Evolutionary conservation across 257 asterid genomes (phyloP).

Genomic region (Solanum clarkiae): DNA sequence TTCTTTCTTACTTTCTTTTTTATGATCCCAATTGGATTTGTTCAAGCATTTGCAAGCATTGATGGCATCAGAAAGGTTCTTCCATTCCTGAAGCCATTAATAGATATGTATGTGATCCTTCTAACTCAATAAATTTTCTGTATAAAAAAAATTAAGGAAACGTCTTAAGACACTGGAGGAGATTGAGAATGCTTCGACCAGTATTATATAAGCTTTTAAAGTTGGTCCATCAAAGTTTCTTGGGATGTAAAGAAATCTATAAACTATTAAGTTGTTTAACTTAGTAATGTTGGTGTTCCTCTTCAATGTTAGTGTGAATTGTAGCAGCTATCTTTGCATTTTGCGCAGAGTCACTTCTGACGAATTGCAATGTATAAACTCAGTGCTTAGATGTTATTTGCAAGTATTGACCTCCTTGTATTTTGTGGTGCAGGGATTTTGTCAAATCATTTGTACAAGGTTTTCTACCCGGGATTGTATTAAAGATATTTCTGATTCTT

Average conservation of each 20-base stretch:
- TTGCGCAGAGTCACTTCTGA: not conserved
- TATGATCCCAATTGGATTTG: slow-evolving; percentile 85
- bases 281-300: not conserved
- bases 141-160: not conserved
- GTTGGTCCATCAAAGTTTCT: not conserved
- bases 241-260: not conserved
- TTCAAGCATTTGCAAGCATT: slow-evolving; percentile 72
- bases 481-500: slow-evolving; percentile 52
- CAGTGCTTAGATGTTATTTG: not conserved
- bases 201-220: not conserved
- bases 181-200: not conserved
- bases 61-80: slow-evolving; percentile 58
- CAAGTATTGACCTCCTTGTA: not conserved
- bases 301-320: not conserved
- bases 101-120: slow-evolving; percentile 35
- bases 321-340: not conserved
- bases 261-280: not conserved
- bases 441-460: slow-evolving; percentile 63
- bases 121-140: not conserved
- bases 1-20: slow-evolving; percentile 78
- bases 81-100: slow-evolving; percentile 55
- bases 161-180: not conserved
- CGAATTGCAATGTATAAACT: not conserved
- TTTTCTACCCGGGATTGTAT: slow-evolving; percentile 71
- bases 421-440: slow-evolving; percentile 21